Base-by-base conservation (phyloP, 768 basidiomycete species). In the Heimioporus sp. region DNA sequence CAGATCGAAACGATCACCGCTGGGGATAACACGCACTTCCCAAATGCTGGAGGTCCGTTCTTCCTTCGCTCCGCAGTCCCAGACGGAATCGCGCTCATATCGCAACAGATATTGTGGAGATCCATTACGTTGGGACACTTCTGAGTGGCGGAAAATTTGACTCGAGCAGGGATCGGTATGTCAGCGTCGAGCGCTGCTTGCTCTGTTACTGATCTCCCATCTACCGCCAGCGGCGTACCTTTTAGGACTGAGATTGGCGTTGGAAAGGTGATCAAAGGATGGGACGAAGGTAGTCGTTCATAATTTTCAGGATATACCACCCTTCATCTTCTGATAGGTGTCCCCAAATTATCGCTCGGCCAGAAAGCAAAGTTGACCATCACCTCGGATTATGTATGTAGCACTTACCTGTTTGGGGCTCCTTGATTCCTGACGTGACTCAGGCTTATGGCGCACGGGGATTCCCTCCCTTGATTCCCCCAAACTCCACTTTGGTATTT, bases 191-290 rank as follows among this genome's bases (percentile, higher is more conserved):
- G 39, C 49, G 13, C 44, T 28, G 11, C 37, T 21, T 13, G n/a
- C 37, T 2, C 8, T 43, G 16, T 28, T 20, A 11, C 39, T 58
- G 49, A 59, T 52, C 51, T 52, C 42, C 2, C 53, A 48, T 52
- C 32, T 21, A 44, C 43, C 21, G n/a, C 12, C 66, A 90, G 90
- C 36, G 73, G 74, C 0, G 3, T 4, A 0, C 80, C 89, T 1
- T 92, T 93, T 66, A 60, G 69, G 55, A 90, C 87, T 4, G 63
- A 80, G 64, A 92, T 92, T 56, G 90, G 92, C 41, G 73, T 82
- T 17, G 87, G 89, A 9, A 83, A 85, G 64, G 92, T 95, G 43
- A 93, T 95, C 72, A 86, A 77, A 64, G 90, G 92, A 30, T 94
- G 91, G 92, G 92, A 93, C 63, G 89, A 92, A 68, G 92, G 92